Conservation (phyloP, 2,329 filamentous ascomycete genomes). For the Coniosporium tulheliwenetii region DNA sequence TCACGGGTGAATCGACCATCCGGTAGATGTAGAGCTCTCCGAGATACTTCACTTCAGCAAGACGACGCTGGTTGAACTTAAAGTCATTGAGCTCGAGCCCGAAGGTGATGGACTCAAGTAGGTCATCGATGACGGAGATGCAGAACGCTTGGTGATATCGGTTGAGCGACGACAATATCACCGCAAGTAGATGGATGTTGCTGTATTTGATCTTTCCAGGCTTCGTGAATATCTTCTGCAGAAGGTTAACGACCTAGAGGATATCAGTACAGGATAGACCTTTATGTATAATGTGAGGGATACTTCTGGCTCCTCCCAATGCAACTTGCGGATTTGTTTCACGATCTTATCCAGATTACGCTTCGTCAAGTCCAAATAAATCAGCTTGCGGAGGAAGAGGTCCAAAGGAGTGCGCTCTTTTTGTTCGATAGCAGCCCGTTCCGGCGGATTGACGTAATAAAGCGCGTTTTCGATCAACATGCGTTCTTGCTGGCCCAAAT, state of each 20-base stretch:
- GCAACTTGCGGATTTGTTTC: constrained; percentile 85
- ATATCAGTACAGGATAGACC: too few relatives aligned
- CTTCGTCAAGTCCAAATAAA: constrained; percentile 89
- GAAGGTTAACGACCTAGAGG: constrained; percentile 48
- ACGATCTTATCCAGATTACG: constrained; percentile 86
- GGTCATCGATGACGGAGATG: constrained; percentile 77
- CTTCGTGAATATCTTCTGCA: constrained; percentile 89
- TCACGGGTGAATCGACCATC: constrained; percentile 85
- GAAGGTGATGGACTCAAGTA: constrained; percentile 74
- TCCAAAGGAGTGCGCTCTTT: constrained; percentile 93
- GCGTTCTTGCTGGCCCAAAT: constrained; percentile 86
- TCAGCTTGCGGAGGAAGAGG: constrained; percentile 77
- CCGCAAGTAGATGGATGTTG: constrained; percentile 85
- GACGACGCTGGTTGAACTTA: constrained; percentile 86
- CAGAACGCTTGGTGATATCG: constrained; percentile 87
- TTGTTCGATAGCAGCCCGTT: constrained; percentile 84
- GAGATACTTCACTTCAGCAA: constrained; percentile 92
- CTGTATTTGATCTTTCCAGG: constrained; percentile 96
- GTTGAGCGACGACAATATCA: constrained; percentile 75
- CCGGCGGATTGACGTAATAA: constrained; percentile 93
- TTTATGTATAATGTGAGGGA: neutral
- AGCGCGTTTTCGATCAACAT: constrained; percentile 98
- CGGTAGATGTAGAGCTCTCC: constrained; percentile 96
- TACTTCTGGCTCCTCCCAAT: constrained; percentile 89
- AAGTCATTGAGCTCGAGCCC: constrained; percentile 94